Conservation (phyloP, 768 basidiomycete genomes). For the Mycena filopes region DNA sequence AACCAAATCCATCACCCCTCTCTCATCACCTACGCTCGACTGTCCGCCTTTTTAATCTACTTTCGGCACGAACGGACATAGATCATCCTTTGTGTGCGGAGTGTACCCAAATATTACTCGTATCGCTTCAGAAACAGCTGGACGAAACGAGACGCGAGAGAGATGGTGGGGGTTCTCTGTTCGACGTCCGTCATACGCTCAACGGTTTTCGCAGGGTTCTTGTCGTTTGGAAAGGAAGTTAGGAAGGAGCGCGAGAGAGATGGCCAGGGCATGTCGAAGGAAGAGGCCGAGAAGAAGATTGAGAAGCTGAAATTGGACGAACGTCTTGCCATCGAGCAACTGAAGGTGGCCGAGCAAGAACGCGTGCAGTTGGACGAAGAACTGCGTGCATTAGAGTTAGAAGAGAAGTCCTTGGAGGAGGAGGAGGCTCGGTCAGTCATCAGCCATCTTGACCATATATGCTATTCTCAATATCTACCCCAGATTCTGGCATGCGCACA, state of each 20-base stretch:
- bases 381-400: constrained; percentile 72
- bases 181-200: too few species aligned
- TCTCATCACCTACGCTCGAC: constrained; percentile 84
- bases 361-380: constrained; percentile 81
- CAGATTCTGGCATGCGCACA: constrained; percentile 88
- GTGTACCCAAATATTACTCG: constrained; percentile 86
- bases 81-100: constrained; percentile 97
- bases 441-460: background rate
- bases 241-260: constrained; percentile 84
- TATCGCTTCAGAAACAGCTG: constrained; percentile 78
- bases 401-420: constrained; percentile 80
- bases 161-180: constrained; percentile 84
- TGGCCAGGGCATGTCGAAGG: constrained; percentile 65
- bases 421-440: constrained; percentile 84
- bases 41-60: constrained; percentile 76
- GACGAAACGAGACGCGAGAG: constrained; percentile 93
- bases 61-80: constrained; percentile 81
- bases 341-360: constrained; percentile 81
- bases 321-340: constrained; percentile 73
- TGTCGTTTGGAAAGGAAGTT: constrained; percentile 82
- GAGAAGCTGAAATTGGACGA: constrained; percentile 78
- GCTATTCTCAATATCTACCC: constrained; percentile 14
- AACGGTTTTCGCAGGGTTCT: too few species aligned
- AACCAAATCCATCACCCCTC: constrained; percentile 75
- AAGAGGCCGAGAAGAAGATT: constrained; percentile 79